Conservation (phyloP, 306 rosid genomes). For the Vigna unguiculata region DNA sequence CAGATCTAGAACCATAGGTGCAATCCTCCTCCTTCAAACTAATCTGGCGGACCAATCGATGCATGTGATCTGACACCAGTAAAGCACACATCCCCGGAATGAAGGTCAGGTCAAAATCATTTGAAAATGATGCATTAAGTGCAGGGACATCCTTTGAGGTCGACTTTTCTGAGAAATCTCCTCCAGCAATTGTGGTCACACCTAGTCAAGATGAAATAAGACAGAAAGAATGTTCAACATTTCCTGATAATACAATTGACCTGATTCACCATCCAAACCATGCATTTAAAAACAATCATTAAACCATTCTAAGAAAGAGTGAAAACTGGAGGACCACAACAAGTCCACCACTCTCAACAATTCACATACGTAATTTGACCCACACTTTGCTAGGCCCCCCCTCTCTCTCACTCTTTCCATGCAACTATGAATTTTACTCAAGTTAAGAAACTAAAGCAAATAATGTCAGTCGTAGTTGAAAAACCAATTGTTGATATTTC, state of each 20-base stretch:
- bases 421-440: background rate
- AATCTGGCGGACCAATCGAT: conserved; percentile 60
- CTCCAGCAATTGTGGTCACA: conserved; percentile 85
- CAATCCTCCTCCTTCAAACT: conserved; percentile 75
- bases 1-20: conserved; percentile 49
- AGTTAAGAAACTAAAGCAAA: background rate
- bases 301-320: background rate
- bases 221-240: conserved; percentile 28
- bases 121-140: conserved; percentile 66
- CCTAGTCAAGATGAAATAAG: conserved; percentile 51
- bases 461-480: background rate
- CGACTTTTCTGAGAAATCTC: conserved; percentile 52
- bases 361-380: background rate
- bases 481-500: background rate
- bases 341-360: background rate
- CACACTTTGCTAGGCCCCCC: background rate
- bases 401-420: background rate
- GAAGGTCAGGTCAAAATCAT: conserved; percentile 64
- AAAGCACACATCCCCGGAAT: conserved; percentile 59
- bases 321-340: background rate
- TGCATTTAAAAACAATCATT: background rate
- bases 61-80: conserved; percentile 66
- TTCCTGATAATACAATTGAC: conserved; percentile 17
- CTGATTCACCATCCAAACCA: conserved; percentile 25
- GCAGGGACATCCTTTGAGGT: conserved; percentile 67